Base-by-base conservation (phyloP, 73 alveolate species). In the Stentor coeruleus region DNA sequence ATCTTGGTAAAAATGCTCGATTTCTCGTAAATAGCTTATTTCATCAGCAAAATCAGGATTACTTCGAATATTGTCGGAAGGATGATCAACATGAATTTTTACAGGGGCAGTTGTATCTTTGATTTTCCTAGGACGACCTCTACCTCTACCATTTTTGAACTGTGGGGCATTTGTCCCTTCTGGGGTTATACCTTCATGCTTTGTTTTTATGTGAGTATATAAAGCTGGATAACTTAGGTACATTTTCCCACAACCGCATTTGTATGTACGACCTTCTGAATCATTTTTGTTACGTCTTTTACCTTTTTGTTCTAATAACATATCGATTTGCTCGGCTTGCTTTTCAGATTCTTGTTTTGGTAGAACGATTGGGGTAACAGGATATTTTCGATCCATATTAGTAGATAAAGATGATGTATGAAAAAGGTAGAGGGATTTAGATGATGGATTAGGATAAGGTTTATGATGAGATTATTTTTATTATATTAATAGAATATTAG, bases 191-290 rank as follows among this genome's bases (percentile, higher is more conserved):
- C 90, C 90, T 0, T 84, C 90, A 85, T 96, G 99, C 90, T 96
- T 96, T 0, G 97, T 91, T 91, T 93, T 97, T 74, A 97, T 95
- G 77, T 97, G 99, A 58, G 99, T 97, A 89, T 97, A 97, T 58
- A 97, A 92, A 0, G 99, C 99, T 3, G 99, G 99, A 86, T 97
- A 97, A 3, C 97, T 85, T 58, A 95, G 89, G 87, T 97, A 97
- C 80, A 88, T 94, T 86, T 96, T 96, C 30, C 99, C 99, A 85
- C 99, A 97, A 3, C 99, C 99, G 72, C 99, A 97, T 72, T 82
- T 85, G 89, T 88, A 97, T 83, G 96, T 93, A 74, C 99, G 81
- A 1, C 98, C 99, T 74, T 86, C 83, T 59, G 90, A 90, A 80
- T 96, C 99, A 81, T 90, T 93, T 88, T 96, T 96, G 35, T 97